phyloP scores from a whole-genome alignment of 176 grass and related monocot genomes.

The Carex scoparia region DNA sequence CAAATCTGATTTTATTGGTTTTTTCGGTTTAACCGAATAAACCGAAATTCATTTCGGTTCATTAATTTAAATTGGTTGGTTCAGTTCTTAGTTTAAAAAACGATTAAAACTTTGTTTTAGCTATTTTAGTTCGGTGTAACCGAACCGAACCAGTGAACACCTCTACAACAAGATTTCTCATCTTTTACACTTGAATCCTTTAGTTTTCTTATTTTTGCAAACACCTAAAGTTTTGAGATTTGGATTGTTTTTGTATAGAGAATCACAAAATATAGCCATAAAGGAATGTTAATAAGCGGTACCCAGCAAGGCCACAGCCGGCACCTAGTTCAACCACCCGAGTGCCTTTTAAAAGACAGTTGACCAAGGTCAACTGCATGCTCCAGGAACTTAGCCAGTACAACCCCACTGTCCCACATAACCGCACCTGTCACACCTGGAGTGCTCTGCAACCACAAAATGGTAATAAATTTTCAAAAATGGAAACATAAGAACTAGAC shows the following conservation, averaged over 20 bases:
- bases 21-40: no score
- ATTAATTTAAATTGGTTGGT: no score
- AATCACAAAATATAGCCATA: not conserved
- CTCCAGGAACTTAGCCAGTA: constrained; percentile 90
- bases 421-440: constrained; percentile 77
- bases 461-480: not conserved
- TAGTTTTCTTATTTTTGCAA: not conserved
- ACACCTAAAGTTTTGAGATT: not conserved
- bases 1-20: no score
- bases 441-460: constrained; percentile 23
- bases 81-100: no score
- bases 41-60: no score
- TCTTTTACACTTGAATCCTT: not conserved
- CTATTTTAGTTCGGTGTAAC: no score
- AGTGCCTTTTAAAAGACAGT: constrained; percentile 30
- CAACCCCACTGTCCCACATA: constrained; percentile 86
- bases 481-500: not conserved
- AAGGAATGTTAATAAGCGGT: not conserved
- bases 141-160: no score
- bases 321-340: constrained; percentile 65
- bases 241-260: not conserved
- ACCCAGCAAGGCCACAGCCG: constrained; percentile 69
- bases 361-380: constrained; percentile 47
- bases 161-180: not conserved
- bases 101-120: no score